Base-by-base conservation (phyloP, 805 yeast species). In the Hanseniaspora nectarophila region DNA sequence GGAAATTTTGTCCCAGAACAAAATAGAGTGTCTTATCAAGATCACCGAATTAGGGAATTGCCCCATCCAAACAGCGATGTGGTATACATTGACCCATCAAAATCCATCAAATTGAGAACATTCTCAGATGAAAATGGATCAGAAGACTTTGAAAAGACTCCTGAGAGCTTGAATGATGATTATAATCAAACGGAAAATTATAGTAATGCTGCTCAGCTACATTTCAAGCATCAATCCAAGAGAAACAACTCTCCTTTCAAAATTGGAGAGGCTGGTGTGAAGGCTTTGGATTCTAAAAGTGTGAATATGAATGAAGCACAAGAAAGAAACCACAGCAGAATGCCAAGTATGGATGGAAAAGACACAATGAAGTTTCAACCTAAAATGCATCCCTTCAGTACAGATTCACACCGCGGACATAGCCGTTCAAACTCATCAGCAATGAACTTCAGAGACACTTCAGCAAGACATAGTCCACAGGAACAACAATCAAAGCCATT, bases 181-280 rank as follows among this genome's bases (percentile, higher is more conserved):
- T n/a, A 39, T 15, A 24, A 39, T n/a, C 31, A 39, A 39, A 10
- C 43, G 43, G 43, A 39, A 39, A 39, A 24, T 39, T 39, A 26
- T 26, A 24, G 24, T 13, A 13, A 31, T 39, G 15, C 18, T 16
- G 20, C 26, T 20, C n/a, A 43, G 3, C 26, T 20, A 20, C 33
- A 31, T 2, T 39, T 38, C 28, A 44, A 51, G 15, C 45, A 39
- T 37, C 35, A 32, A 9, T 61, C 60, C 42, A 59, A 58, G 55
- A 64, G 81, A 55, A 77, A 81, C 16, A 63, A 73, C 29, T 79
- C 85, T 1, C 88, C 88, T 0, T 83, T 86, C 1, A 79, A 78
- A 58, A 72, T 81, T 10, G 89, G 89, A 0, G 87, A 87, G 1
- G 75, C 73, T 21, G 86, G 87, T 1, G 84, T 82, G 1, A 82